Evolutionary conservation across 108 stramenopile species (phyloP), one percentile per base, ranked within the genome.

Genomic region (Mediolabrus comicus): DNA sequence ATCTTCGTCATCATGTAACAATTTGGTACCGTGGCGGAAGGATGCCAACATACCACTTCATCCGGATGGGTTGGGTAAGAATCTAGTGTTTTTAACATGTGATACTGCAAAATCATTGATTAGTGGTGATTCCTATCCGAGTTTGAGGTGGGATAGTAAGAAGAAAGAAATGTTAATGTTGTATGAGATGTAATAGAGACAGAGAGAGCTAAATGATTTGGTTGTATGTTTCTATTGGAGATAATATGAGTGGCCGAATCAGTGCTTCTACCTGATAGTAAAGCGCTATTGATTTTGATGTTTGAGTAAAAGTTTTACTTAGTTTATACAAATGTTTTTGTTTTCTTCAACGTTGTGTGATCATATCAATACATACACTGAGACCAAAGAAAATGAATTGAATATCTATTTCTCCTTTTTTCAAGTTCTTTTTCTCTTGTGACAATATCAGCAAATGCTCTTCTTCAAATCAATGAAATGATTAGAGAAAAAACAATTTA

Each of bases 31-130:
- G 25, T 91, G 90, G 90, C 71, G 90, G 32, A 61, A 57, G 55
- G 74, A 91, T 60, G 90, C 90, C 2, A 79, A 67, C 41, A 78
- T 69, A 33, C 56, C 71, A 19, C 65, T 91, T 2, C 87, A 91
- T 78, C 87, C 90, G 14, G 79, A 86, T 70, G 51, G 71, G 52
- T 59, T 80, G 25, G 62, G 84, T 54, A 63, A 59, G 10, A 88
- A 89, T 70, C 61, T 86, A 9, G 66, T 86, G 4, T 63, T 87
- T 9, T 59, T 89, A 7, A 79, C 85, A 35, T 91, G 90, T 34
- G 64, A 83, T 16, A 81, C 83, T 1, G 86, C 87, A 1, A 68
- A 71, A 2, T 66, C 69, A 19, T 59, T 91, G 52, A 63, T 89
- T 34, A 60, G 72, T 26, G 86, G 90, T 35, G 79, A 88, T 67